phyloP scores from a whole-genome alignment of 1,284 basidiomycete species.

The Marasmius oreades region DNA sequence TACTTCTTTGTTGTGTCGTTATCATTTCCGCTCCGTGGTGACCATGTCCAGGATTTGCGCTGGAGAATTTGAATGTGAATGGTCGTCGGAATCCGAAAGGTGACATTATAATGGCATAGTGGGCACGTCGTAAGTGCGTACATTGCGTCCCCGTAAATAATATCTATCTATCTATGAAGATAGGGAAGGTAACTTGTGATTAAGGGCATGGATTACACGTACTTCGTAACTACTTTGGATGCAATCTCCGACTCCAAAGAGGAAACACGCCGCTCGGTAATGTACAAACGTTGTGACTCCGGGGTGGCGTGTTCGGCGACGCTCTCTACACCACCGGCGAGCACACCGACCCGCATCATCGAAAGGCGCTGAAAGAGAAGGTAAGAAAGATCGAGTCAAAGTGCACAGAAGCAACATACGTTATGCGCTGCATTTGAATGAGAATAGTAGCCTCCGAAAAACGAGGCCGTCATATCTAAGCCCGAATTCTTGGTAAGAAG shows the following conservation, averaged over 20 bases:
- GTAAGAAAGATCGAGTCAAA: constrained; percentile 3
- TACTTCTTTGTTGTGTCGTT: too few relatives aligned
- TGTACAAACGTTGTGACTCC: constrained; percentile 25
- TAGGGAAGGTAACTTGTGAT: too few relatives aligned
- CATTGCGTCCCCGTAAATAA: too few relatives aligned
- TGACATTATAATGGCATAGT: too few relatives aligned
- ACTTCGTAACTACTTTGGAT: not conserved
- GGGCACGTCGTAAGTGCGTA: too few relatives aligned
- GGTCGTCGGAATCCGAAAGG: too few relatives aligned
- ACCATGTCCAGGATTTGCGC: too few relatives aligned
- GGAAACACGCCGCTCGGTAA: constrained; percentile 18
- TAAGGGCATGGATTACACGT: too few relatives aligned
- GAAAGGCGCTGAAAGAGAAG: constrained; percentile 74
- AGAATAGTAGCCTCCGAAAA: constrained; percentile 81
- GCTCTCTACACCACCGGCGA: constrained; percentile 54
- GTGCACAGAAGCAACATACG: constrained; percentile 35
- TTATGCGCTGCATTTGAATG: constrained; percentile 86
- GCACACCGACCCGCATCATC: constrained; percentile 80
- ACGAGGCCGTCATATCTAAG: constrained; percentile 79
- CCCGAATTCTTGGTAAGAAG: constrained; percentile 66
- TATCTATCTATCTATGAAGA: too few relatives aligned
- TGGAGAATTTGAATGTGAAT: too few relatives aligned
- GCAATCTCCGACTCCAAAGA: not conserved
- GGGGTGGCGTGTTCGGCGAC: constrained; percentile 13
- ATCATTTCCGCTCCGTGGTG: too few relatives aligned